Conservation (phyloP, 768 basidiomycete genomes). For the Pulveroboletus sp. region DNA sequence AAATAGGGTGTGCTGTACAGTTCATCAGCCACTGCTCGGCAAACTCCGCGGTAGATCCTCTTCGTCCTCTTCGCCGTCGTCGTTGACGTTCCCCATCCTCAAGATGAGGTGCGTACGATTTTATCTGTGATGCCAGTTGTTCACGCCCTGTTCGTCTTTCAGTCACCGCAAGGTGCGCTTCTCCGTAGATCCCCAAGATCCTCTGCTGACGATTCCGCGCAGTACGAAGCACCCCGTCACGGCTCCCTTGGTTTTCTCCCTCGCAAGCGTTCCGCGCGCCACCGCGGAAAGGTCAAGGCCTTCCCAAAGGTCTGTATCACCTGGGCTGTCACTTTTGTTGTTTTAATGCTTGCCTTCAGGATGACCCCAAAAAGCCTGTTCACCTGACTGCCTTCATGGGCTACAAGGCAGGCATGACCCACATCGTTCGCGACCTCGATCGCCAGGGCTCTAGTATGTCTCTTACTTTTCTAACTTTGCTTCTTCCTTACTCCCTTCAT, state of each 20-base stretch:
- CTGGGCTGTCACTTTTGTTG: not conserved
- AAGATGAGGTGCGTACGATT: constrained; percentile 58
- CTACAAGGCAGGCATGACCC: constrained; percentile 99
- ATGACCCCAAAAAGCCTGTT: constrained; percentile 98
- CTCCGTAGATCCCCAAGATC: constrained; percentile 19
- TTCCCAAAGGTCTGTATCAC: constrained; percentile 84
- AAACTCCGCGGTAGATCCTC: constrained; percentile 20
- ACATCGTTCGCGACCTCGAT: constrained; percentile 98
- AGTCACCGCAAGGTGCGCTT: constrained; percentile 84
- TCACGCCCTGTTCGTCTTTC: constrained; percentile 6
- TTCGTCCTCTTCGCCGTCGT: constrained; percentile 1
- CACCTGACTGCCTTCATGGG: constrained; percentile 98
- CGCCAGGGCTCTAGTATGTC: constrained; percentile 97
- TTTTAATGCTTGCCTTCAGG: constrained; percentile 45
- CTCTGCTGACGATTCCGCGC: constrained; percentile 23
- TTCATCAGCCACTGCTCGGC: constrained; percentile 30
- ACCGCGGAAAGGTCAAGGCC: constrained; percentile 98
- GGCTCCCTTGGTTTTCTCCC: constrained; percentile 98
- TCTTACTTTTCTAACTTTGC: not conserved
- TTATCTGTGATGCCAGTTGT: not conserved
- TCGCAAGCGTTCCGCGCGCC: constrained; percentile 93
- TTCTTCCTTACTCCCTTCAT: constrained; percentile 9
- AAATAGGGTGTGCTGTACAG: constrained; percentile 28
- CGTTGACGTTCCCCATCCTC: constrained; percentile 28
- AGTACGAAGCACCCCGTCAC: constrained; percentile 99